Conservation (phyloP, 2,329 filamentous ascomycete species). For the Dactylellina cionopaga region DNA sequence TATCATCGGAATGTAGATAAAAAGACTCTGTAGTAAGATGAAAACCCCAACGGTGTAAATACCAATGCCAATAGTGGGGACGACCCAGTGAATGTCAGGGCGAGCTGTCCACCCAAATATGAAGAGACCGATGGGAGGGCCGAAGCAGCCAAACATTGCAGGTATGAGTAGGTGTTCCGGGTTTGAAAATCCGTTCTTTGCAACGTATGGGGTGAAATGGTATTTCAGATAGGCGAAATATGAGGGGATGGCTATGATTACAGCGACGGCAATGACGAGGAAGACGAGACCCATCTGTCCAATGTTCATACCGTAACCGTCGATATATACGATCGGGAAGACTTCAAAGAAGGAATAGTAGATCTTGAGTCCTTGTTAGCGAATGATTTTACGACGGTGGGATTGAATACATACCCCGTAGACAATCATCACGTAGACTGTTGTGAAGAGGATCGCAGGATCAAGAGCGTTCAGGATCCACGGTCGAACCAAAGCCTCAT, state of each 20-base stretch:
- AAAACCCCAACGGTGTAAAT: constrained; percentile 67
- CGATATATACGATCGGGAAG: constrained; percentile 73
- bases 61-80: constrained; percentile 68
- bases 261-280: constrained; percentile 69
- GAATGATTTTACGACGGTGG: background rate
- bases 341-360: constrained; percentile 71
- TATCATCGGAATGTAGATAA: constrained; percentile 69
- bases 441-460: constrained; percentile 71
- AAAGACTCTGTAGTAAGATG: constrained; percentile 70
- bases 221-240: constrained; percentile 68
- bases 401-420: constrained; percentile 68
- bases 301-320: constrained; percentile 69
- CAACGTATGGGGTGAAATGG: constrained; percentile 66
- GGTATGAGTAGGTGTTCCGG: constrained; percentile 69
- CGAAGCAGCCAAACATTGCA: constrained; percentile 66
- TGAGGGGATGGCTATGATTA: constrained; percentile 65
- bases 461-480: constrained; percentile 71
- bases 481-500: constrained; percentile 71
- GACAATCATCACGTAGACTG: constrained; percentile 70
- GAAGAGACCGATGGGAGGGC: constrained; percentile 70
- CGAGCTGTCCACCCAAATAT: constrained; percentile 70
- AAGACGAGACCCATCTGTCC: constrained; percentile 71
- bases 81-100: constrained; percentile 67
- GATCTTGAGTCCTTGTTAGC: constrained; percentile 53
- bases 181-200: constrained; percentile 64